A percentile compares a stretch with the other conserved stretches of the same genome.
Conservation (phyloP, 2,329 filamentous ascomycete genomes). For the Colletotrichum musae region DNA sequence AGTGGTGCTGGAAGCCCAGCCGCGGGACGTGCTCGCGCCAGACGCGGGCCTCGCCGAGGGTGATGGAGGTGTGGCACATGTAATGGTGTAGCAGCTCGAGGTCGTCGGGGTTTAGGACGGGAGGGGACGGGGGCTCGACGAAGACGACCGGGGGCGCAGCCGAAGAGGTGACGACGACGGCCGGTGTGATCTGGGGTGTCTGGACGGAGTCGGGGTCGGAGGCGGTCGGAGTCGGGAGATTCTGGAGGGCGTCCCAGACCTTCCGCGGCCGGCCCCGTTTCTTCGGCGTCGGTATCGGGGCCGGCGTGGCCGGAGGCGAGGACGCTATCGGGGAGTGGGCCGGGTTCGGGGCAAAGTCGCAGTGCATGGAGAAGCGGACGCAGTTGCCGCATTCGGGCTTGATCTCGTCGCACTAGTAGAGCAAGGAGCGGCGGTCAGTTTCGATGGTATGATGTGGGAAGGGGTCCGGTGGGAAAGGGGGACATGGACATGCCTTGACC, state of each 20-base stretch:
- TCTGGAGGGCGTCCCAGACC: conserved; percentile 36
- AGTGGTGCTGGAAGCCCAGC: conserved; percentile 45
- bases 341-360: conserved; percentile 35
- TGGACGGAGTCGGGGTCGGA: conserved; percentile 17
- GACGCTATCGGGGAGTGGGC: conserved; percentile 16
- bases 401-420: conserved; percentile 41
- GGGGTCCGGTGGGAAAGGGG: background rate
- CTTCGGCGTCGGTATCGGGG: conserved; percentile 21
- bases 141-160: background rate
- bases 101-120: conserved; percentile 42
- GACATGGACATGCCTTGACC: conserved; percentile 33
- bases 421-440: background rate
- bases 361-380: conserved; percentile 40
- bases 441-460: too few relatives aligned
- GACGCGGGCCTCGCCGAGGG: conserved; percentile 40
- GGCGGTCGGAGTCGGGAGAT: conserved; percentile 7
- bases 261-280: conserved; percentile 40
- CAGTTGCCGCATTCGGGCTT: conserved; percentile 42
- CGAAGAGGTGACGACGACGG: background rate
- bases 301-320: background rate
- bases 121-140: background rate
- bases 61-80: conserved; percentile 41
- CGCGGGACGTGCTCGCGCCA: conserved; percentile 43
- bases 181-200: conserved; percentile 6
- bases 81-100: conserved; percentile 47